Evolutionary conservation across 1,284 basidiomycete species (phyloP), one percentile per base, ranked within the genome.

Genomic region (Lignosus rhinocerotis): DNA sequence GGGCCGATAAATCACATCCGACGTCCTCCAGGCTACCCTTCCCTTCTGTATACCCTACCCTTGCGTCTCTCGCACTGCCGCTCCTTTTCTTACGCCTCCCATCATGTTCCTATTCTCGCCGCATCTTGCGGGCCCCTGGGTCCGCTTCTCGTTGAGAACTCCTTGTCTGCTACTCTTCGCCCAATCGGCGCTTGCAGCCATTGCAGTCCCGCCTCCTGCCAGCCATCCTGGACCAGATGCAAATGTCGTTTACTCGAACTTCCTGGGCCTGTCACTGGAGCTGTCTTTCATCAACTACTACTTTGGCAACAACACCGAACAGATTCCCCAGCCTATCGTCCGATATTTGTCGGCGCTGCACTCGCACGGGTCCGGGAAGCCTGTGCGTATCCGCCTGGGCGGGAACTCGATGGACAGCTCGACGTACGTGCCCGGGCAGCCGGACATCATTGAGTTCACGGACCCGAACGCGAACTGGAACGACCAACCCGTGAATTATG

Each of bases 371-470:
- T 59, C 64, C 2, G 75, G 72, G 30, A 63, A 69, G 55, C 73
- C 79, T 16, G 61, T 83, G 30, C 77, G 81, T 19, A 59, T 82
- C 5, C 72, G 82, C 36, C 69, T 83, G 32, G 82, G 81, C 21
- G 81, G 81, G 32, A 83, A 84, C 62, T 72, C 70, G 17, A 74
- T 75, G 73, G 74, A 75, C 65, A 70, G 68, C 55, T 70, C 68
- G 48, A 72, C 69, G 30, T 82, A 80, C 68, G 68, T 75, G 32
- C 70, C 75, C 1, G 61, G 64, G 3, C 75, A 80, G 11, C 70
- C 73, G 17, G 72, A 76, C 32, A 78, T 81, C 72, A 65, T 81
- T 44, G 66, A 75, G 52, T 71, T 78, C 48, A 69, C 70, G 3
- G 60, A 72, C 48, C 69, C 70, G 8, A 67, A 69, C 7, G 70